Percentiles rank a stretch among this genome's conserved stretches.
phyloP scores from a whole-genome alignment of 257 asterid genomes.

The Ballota nigra region DNA sequence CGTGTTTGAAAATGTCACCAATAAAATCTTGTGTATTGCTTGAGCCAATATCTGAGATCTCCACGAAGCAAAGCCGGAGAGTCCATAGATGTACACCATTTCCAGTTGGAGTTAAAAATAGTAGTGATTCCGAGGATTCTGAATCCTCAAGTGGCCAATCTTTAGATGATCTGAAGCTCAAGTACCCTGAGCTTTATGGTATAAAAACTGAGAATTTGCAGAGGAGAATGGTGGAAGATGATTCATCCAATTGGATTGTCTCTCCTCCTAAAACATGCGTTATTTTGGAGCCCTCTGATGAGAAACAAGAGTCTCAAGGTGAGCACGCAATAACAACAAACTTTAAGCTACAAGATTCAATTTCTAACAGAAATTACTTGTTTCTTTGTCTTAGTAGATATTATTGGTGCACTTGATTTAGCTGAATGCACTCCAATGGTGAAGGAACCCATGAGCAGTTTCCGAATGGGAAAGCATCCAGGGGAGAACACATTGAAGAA shows the following conservation, averaged over 20 bases:
- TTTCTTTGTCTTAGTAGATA: constrained; percentile 29
- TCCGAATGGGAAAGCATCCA: constrained; percentile 57
- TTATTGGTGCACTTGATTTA: constrained; percentile 29
- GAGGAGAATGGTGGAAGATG: constrained; percentile 45
- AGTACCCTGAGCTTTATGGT: constrained; percentile 68
- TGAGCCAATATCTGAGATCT: constrained; percentile 62
- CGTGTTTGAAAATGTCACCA: constrained; percentile 77
- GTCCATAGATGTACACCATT: constrained; percentile 59
- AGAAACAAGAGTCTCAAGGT: constrained; percentile 26
- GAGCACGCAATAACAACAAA: not conserved
- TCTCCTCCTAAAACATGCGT: constrained; percentile 95
- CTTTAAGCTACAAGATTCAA: not conserved
- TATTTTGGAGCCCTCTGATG: constrained; percentile 69
- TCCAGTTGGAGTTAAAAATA: constrained; percentile 34
- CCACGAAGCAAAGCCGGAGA: constrained; percentile 36
- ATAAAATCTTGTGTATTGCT: constrained; percentile 83
- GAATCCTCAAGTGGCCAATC: constrained; percentile 49
- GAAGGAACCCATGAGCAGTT: constrained; percentile 45
- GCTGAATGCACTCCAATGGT: constrained; percentile 65
- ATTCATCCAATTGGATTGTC: constrained; percentile 62
- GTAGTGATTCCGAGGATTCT: constrained; percentile 47
- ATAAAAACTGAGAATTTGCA: constrained; percentile 39
- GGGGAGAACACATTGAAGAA: constrained; percentile 98
- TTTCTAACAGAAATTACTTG: not conserved
- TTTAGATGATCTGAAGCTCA: constrained; percentile 43